phyloP scores from a whole-genome alignment of 1,284 basidiomycete species.

The Sparassis latifolia region DNA sequence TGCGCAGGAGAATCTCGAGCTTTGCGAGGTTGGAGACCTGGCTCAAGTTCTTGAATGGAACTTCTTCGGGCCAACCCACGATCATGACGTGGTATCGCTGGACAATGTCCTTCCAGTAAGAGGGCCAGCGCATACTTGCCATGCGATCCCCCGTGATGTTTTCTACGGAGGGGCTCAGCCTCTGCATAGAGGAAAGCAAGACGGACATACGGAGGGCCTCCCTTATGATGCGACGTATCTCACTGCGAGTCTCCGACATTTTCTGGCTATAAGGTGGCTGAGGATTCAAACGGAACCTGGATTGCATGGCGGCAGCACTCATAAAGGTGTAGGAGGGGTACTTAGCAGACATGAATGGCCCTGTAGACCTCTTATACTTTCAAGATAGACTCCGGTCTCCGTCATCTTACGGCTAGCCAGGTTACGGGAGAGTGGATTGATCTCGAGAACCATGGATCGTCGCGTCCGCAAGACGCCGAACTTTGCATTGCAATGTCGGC shows the following conservation, averaged over 20 bases:
- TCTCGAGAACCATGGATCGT: background rate
- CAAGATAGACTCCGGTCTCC: background rate
- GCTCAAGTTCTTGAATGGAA: constrained; percentile 28
- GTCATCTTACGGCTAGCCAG: background rate
- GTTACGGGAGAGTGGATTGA: background rate
- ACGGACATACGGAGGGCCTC: constrained; percentile 22
- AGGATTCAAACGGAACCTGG: constrained; percentile 23
- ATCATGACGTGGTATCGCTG: constrained; percentile 24
- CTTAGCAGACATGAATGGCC: background rate
- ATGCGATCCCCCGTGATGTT: constrained; percentile 21
- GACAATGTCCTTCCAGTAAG: constrained; percentile 26
- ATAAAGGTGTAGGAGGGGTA: background rate
- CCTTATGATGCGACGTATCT: constrained; percentile 22
- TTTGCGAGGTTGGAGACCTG: constrained; percentile 26
- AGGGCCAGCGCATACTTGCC: constrained; percentile 24
- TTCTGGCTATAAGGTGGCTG: constrained; percentile 23
- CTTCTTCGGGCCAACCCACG: constrained; percentile 26
- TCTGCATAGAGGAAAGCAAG: background rate
- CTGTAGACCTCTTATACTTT: background rate
- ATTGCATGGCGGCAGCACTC: constrained; percentile 12
- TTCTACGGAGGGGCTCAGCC: constrained; percentile 9
- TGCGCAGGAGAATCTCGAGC: constrained; percentile 21
- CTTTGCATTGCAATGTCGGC: background rate
- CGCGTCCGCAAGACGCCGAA: background rate
- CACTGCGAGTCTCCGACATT: constrained; percentile 25